phyloP scores from a whole-genome alignment of 1,284 basidiomycete species.

The Ceratobasidium sp. region DNA sequence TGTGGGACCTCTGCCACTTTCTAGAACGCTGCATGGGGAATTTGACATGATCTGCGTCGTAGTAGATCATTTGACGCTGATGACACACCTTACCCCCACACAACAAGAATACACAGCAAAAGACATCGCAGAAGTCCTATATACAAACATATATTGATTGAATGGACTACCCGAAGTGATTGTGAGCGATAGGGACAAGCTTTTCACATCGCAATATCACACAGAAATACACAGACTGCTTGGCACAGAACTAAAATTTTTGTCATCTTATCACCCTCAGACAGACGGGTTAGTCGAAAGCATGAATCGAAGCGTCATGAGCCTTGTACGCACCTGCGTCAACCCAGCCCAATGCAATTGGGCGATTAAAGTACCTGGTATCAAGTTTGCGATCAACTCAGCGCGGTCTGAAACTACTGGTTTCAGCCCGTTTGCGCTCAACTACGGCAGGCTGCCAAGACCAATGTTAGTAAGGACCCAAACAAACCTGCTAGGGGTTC shows the following conservation, averaged over 20 bases:
- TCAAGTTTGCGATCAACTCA: conserved; percentile 55
- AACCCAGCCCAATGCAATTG: conserved; percentile 47
- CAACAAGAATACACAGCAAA: conserved; percentile 5
- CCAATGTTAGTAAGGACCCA: conserved; percentile 49
- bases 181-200: not conserved
- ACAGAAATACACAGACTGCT: not conserved
- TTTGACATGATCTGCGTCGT: conserved; percentile 53
- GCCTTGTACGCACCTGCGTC: not conserved
- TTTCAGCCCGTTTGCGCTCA: conserved; percentile 55
- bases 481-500: conserved; percentile 49
- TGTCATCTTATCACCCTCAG: not conserved
- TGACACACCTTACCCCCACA: conserved; percentile 43
- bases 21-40: conserved; percentile 48
- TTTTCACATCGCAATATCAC: conserved; percentile 1
- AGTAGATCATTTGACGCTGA: conserved; percentile 53
- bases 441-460: conserved; percentile 50
- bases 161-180: not conserved
- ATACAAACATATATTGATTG: not conserved
- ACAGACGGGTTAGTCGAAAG: not conserved
- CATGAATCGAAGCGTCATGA: not conserved
- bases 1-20: conserved; percentile 54
- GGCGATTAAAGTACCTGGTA: conserved; percentile 54
- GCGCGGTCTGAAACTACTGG: conserved; percentile 50
- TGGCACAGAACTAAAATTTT: not conserved
- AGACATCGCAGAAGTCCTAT: not conserved